phyloP scores from a whole-genome alignment of 345 rosid genomes.

The Lumnitzera racemosa region DNA sequence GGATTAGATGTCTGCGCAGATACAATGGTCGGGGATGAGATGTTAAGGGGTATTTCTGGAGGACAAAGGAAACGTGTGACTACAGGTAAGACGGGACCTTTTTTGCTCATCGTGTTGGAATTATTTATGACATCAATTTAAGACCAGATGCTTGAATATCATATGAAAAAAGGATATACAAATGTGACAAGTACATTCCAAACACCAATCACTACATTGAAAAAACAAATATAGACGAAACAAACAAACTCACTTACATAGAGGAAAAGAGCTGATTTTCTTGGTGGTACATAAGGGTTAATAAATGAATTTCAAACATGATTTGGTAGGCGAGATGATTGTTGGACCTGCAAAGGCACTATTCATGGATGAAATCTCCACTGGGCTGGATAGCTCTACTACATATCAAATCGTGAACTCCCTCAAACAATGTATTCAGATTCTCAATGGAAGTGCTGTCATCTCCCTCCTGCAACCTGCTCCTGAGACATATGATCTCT shows the following conservation, averaged over 20 bases:
- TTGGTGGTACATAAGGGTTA: too few species aligned
- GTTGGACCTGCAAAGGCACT: conserved; percentile 62
- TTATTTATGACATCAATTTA: too few species aligned
- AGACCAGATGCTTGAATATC: neutral
- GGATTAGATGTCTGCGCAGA: conserved; percentile 35
- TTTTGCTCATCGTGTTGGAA: neutral
- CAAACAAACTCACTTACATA: too few species aligned
- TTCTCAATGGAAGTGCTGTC: conserved; percentile 49
- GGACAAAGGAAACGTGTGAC: conserved; percentile 38
- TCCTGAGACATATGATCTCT: conserved; percentile 67
- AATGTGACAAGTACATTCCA: too few species aligned
- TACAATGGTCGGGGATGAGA: conserved; percentile 29
- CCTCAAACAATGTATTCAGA: conserved; percentile 45
- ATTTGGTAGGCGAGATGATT: conserved; percentile 53
- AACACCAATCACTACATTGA: too few species aligned
- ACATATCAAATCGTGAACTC: conserved; percentile 58
- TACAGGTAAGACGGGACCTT: conserved; percentile 17
- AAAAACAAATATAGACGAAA: too few species aligned
- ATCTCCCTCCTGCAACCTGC: conserved; percentile 84
- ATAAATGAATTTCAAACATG: neutral
- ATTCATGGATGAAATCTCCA: conserved; percentile 78
- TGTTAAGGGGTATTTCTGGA: conserved; percentile 36
- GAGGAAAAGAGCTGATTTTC: too few species aligned
- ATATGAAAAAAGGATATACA: neutral
- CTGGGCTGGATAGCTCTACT: conserved; percentile 77